Evolutionary conservation across 495 filamentous ascomycete species (phyloP).

Genomic region (Apodospora peruviana): DNA sequence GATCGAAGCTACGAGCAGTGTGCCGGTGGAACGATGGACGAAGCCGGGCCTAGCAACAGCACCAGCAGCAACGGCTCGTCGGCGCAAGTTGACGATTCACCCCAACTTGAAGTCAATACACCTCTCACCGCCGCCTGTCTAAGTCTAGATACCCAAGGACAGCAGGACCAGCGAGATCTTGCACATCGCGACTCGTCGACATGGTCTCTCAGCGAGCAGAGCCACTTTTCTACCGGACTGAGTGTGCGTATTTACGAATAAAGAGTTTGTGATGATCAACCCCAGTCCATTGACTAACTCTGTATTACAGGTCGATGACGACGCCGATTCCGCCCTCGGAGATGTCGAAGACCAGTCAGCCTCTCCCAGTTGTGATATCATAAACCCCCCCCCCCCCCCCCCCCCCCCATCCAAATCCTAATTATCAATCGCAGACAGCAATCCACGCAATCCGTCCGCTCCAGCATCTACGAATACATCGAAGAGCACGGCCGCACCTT

Average conservation of each 20-base stretch:
- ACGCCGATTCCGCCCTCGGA: not conserved
- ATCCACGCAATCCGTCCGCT: slow-evolving; percentile 1
- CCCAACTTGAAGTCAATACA: no score
- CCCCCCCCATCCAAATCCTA: not conserved
- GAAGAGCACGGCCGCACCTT: slow-evolving; percentile 43
- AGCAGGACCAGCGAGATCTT: not conserved
- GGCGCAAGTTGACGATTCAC: no score
- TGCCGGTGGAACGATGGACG: not conserved
- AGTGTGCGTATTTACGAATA: not conserved
- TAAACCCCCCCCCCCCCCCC: not conserved
- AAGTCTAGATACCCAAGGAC: no score
- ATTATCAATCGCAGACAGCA: not conserved
- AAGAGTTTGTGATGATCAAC: not conserved
- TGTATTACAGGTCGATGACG: not conserved
- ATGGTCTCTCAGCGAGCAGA: slow-evolving; percentile 3
- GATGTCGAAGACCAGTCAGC: slow-evolving; percentile 2
- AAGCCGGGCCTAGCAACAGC: not conserved
- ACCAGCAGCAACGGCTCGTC: not conserved
- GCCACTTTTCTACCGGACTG: slow-evolving; percentile 3
- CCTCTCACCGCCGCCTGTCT: no score
- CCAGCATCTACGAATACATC: slow-evolving; percentile 5
- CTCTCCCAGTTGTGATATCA: not conserved
- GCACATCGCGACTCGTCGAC: slow-evolving; percentile 1
- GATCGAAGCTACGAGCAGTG: no score
- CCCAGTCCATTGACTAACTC: not conserved